Base-by-base conservation (phyloP, 164 flowering plant genomes). In the Stephania japonica region DNA sequence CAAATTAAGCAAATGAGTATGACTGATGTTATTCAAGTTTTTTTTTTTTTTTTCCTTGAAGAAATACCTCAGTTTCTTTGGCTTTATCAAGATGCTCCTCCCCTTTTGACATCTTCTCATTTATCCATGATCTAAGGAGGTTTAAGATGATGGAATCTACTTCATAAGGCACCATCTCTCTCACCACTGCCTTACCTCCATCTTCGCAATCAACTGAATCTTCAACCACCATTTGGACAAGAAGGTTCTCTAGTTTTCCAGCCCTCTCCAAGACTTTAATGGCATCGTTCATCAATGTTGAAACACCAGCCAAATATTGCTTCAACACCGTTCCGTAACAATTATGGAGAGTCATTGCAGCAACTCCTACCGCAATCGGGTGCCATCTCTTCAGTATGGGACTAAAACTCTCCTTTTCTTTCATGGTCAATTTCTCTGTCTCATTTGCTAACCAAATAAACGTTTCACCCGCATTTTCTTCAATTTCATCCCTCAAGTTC, bases 171-270 rank as follows among this genome's bases (percentile, higher is more conserved):
- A 85, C 83, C 97, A 96, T 91, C 72, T 91, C 95, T 71, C 91
- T 81, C 27, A 92, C 86, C 21, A 91, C 80, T 0, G 84, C 79
- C 71, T 86, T 93, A 25, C 97, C 98, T 16, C 95, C 95, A 77
- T 93, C 98, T 53, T 90, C 97, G 59, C 91, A 84, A 7, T 90
- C 94, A 0, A 65, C 90, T n/a, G 92, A 84, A 69, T 90, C 97
- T 74, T 92, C 99, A 27, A 90, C 92, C 69, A 90, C 95, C 93
- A 96, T 85, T 67, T 93, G 92, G 13, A 93, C 87, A 80, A 96
- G 72, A 47, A 77, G 61, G 76, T 90, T 93, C 78, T 96, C 99
- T 1, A 96, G 87, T 75, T 87, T 89, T 21, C 89, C 97, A 3
- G 98, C 98, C 69, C 87, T 84, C 64, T 87, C 91, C 81, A 96